Conservation (phyloP, 2,329 filamentous ascomycete species). For the Trichoderma simmonsii region DNA sequence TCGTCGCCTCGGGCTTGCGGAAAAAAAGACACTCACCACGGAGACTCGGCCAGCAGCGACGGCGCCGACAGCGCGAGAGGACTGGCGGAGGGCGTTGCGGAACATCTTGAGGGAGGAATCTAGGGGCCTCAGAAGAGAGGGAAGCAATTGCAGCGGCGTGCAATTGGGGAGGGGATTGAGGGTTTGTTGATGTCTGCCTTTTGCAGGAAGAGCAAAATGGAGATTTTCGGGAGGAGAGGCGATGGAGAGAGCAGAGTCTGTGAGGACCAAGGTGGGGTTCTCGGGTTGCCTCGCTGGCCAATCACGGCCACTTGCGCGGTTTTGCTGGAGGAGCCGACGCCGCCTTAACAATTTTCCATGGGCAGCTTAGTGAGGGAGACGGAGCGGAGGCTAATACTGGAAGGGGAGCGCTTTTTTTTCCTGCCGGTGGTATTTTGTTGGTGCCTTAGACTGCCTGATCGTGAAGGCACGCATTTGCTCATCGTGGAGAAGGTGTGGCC, state of each 20-base stretch:
- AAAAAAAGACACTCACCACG: slow-evolving; percentile 72
- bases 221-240: slow-evolving; percentile 43
- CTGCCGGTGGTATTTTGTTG: not conserved
- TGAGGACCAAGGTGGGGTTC: slow-evolving; percentile 41
- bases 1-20: slow-evolving; percentile 39
- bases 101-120: slow-evolving; percentile 71
- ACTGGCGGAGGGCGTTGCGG: slow-evolving; percentile 97
- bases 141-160: slow-evolving; percentile 61
- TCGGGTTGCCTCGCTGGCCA: slow-evolving; percentile 33
- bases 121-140: slow-evolving; percentile 50
- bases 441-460: slow-evolving; percentile 18
- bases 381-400: not conserved
- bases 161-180: slow-evolving; percentile 63
- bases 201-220: slow-evolving; percentile 43
- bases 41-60: slow-evolving; percentile 89
- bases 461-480: slow-evolving; percentile 12
- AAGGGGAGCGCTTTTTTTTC: slow-evolving; percentile 1
- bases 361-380: slow-evolving; percentile 2
- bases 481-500: not conserved
- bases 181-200: slow-evolving; percentile 47
- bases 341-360: slow-evolving; percentile 38
- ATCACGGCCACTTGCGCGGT: slow-evolving; percentile 35
- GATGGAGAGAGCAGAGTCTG: slow-evolving; percentile 40
- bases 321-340: slow-evolving; percentile 40
- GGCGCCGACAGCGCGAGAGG: slow-evolving; percentile 89